Evolutionary conservation across 768 basidiomycete genomes (phyloP), one percentile per base, ranked within the genome.

Genomic region (Rhodotorula graminis): DNA sequence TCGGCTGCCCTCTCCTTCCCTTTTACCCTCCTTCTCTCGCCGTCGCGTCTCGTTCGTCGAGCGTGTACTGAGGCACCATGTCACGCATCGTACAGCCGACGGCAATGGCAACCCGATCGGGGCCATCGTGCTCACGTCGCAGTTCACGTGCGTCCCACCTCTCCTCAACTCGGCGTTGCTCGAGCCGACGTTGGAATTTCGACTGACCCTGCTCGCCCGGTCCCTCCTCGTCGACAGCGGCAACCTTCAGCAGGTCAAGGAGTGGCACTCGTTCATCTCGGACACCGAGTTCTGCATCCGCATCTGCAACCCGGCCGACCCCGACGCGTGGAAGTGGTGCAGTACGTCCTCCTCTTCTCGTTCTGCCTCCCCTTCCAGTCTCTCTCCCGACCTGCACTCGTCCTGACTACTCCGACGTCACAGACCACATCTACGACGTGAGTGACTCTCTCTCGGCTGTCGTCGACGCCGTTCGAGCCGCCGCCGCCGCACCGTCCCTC

Each of bases 221-320:
- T 14, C 55, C 1, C 55, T 56, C 55, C 29, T 16, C 11, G 6
- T 10, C 37, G 7, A 25, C 42, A 87, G 86, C 52, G 76, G 70
- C 47, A 31, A 81, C 60, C 73, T 86, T 8, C 73, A 85, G 75
- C 84, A 90, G 77, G 82, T 89, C 53, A 84, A 87, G 75, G 87
- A 91, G 78, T 92, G 91, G 91, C 90, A 62, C 58, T 58, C 23
- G 57, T 61, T 69, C 52, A 61, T 90, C 67, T 84, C 85, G 10
- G 82, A 82, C 72, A 78, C 69, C 71, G 63, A 70, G 61, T 80
- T 81, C 77, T 80, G 78, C 71, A 61, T 80, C 60, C 63, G 79
- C 18, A 74, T 71, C 10, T 81, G 80, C 70, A 53, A 60, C 42
- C 74, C 76, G 29, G 40, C 33, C 59, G 73, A 69, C 37, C 67